Evolutionary conservation across 768 basidiomycete genomes (phyloP).

Genomic region (Suillus cothurnatus): DNA sequence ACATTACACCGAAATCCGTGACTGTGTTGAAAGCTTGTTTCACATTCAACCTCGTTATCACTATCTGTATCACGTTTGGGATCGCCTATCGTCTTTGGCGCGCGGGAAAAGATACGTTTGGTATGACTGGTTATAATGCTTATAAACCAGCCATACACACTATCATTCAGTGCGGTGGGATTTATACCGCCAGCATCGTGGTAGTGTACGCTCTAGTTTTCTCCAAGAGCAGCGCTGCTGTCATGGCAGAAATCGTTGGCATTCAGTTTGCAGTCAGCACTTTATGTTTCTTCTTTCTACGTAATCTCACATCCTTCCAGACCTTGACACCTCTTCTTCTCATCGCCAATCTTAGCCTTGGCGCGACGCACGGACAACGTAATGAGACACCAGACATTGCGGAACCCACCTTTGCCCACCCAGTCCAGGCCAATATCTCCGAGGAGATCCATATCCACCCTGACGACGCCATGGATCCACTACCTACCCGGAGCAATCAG

Average conservation of each 20-base stretch:
- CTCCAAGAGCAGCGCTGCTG: not conserved
- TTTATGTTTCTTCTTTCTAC: not conserved
- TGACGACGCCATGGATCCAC: not conserved
- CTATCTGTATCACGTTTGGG: slow-evolving; percentile 14
- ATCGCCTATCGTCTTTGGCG: slow-evolving; percentile 20
- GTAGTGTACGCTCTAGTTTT: slow-evolving; percentile 13
- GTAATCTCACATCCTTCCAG: not conserved
- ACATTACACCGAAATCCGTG: not conserved
- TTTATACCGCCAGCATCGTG: slow-evolving; percentile 17
- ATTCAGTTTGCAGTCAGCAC: not conserved
- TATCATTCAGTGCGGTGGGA: slow-evolving; percentile 22
- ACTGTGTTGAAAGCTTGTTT: not conserved
- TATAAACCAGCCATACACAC: slow-evolving; percentile 18
- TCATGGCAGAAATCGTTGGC: slow-evolving; percentile 8
- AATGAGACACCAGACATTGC: too few relatives aligned
- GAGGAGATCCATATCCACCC: not conserved
- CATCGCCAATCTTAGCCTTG: not conserved
- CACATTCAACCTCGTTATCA: slow-evolving; percentile 16
- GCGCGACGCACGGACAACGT: not conserved
- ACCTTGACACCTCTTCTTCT: slow-evolving; percentile 3
- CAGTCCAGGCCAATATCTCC: not conserved
- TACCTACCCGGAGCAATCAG: not conserved
- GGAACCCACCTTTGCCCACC: not conserved
- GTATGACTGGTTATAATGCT: not conserved
- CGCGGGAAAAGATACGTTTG: not conserved